phyloP scores from a whole-genome alignment of 495 filamentous ascomycete species.

The Penicillium ucsense region DNA sequence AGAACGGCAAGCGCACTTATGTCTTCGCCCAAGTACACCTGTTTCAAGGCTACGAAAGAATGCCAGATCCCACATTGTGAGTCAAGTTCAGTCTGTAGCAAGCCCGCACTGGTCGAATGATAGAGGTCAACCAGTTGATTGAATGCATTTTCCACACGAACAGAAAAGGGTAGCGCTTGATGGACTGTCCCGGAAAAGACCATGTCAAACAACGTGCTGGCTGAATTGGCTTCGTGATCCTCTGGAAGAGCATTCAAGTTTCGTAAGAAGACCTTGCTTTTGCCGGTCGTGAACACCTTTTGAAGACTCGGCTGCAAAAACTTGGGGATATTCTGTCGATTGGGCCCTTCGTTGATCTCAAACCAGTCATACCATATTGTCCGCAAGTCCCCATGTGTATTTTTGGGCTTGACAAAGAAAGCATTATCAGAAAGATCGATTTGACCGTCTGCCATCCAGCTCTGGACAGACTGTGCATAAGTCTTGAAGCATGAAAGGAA shows the following conservation, averaged over 20 bases:
- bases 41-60: slow-evolving; percentile 56
- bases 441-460: slow-evolving; percentile 79
- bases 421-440: slow-evolving; percentile 50
- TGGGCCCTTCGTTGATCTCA: slow-evolving; percentile 44
- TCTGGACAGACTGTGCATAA: slow-evolving; percentile 67
- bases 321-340: slow-evolving; percentile 52
- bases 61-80: slow-evolving; percentile 56
- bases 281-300: slow-evolving; percentile 77
- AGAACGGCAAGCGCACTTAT: slow-evolving; percentile 54
- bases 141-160: slow-evolving; percentile 60
- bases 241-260: slow-evolving; percentile 35
- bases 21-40: slow-evolving; percentile 65
- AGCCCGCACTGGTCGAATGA: slow-evolving; percentile 54
- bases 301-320: slow-evolving; percentile 60
- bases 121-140: slow-evolving; percentile 61
- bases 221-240: slow-evolving; percentile 18
- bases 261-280: slow-evolving; percentile 74
- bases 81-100: slow-evolving; percentile 57
- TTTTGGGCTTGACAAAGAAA: slow-evolving; percentile 63
- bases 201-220: slow-evolving; percentile 44
- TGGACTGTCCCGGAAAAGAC: slow-evolving; percentile 31
- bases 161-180: slow-evolving; percentile 61
- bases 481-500: slow-evolving; percentile 79
- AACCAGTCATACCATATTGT: slow-evolving; percentile 73
- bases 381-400: slow-evolving; percentile 46